Percentiles rank a stretch among this genome's conserved stretches.
Evolutionary conservation across 139 green algal genomes (phyloP).

Genomic region (Coelastrella sp.): DNA sequence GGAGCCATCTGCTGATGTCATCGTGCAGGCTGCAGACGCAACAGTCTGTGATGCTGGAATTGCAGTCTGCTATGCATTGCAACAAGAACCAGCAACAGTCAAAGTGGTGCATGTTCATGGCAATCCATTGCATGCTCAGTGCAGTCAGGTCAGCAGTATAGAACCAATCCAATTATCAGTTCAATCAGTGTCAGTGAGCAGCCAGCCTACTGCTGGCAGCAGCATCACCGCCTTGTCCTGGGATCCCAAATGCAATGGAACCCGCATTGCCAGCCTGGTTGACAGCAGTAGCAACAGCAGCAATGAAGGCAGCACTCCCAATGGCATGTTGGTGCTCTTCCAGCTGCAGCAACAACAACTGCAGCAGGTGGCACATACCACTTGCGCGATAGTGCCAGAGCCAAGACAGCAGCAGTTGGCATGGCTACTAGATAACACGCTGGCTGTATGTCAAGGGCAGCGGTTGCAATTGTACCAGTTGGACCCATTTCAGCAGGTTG

Average conservation of each 20-base stretch:
- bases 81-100: conserved; percentile 7
- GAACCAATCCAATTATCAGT: conserved; percentile 4
- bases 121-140: conserved; percentile 19
- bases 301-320: not conserved
- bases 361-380: not conserved
- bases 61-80: not conserved
- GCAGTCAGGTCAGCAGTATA: not conserved
- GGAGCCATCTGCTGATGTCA: not conserved
- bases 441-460: not conserved
- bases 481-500: not conserved
- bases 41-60: not conserved
- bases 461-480: not conserved
- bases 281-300: not conserved
- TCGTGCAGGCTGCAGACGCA: conserved; percentile 9
- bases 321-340: not conserved
- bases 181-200: not conserved
- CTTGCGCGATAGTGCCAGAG: not conserved
- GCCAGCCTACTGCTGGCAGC: not conserved
- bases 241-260: conserved; percentile 14
- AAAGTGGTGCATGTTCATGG: not conserved
- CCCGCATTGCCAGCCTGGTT: not conserved
- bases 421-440: conserved; percentile 23
- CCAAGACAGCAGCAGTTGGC: conserved; percentile 29
- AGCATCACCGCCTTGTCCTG: not conserved
- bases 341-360: conserved; percentile 11